Evolutionary conservation across 2,329 filamentous ascomycete species (phyloP).

Genomic region (Ophiostoma populinum): DNA sequence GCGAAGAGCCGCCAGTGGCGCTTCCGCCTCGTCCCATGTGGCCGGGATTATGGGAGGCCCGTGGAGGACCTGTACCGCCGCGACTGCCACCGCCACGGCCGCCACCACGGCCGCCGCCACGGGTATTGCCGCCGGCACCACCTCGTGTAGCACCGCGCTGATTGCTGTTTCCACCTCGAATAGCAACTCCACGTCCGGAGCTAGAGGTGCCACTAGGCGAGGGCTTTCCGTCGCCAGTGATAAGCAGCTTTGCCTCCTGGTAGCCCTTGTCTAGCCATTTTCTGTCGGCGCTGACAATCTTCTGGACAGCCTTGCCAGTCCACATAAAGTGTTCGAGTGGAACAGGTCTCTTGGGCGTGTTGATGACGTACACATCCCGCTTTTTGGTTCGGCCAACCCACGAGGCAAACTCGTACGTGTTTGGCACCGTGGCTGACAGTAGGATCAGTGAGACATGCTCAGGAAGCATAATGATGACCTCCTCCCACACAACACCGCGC

Average conservation of each 20-base stretch:
- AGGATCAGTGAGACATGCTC: slow-evolving; percentile 93
- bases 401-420: slow-evolving; percentile 93
- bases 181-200: slow-evolving; percentile 18
- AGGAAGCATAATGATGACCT: slow-evolving; percentile 98
- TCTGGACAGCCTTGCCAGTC: slow-evolving; percentile 82
- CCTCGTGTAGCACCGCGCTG: slow-evolving; percentile 27
- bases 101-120: slow-evolving; percentile 35
- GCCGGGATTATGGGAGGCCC: slow-evolving; percentile 48
- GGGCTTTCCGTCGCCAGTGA: slow-evolving; percentile 13
- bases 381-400: slow-evolving; percentile 98
- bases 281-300: slow-evolving; percentile 88
- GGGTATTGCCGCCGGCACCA: too few species aligned
- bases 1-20: slow-evolving; percentile 70
- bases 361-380: slow-evolving; percentile 98
- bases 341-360: slow-evolving; percentile 85
- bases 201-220: too few species aligned
- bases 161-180: slow-evolving; percentile 5
- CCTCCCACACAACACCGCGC: slow-evolving; percentile 95
- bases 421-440: slow-evolving; percentile 89
- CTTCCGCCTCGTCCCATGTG: slow-evolving; percentile 84
- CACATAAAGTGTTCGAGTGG: slow-evolving; percentile 92
- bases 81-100: slow-evolving; percentile 32
- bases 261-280: slow-evolving; percentile 82
- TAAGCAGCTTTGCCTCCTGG: slow-evolving; percentile 45
- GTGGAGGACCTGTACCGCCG: slow-evolving; percentile 37